Evolutionary conservation across 768 basidiomycete genomes (phyloP).

Genomic region (Leccinum barrowsii): DNA sequence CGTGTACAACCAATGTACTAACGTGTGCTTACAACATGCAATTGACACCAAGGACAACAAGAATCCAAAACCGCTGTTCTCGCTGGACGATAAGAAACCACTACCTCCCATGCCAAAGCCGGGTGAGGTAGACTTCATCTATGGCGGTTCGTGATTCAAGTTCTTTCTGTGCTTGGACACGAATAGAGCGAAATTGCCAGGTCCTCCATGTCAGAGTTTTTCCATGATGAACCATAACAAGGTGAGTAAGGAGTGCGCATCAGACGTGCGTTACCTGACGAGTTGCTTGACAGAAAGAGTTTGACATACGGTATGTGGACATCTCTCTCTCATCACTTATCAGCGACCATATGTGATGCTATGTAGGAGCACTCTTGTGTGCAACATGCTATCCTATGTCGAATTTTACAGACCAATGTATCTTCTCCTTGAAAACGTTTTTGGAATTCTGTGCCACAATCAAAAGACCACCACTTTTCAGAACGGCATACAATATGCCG

Average conservation of each 20-base stretch:
- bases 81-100: slow-evolving; percentile 38
- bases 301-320: slow-evolving; percentile 52
- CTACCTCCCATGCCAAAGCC: slow-evolving; percentile 50
- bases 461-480: slow-evolving; percentile 39
- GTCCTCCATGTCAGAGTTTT: slow-evolving; percentile 77
- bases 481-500: slow-evolving; percentile 46
- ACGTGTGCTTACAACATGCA: slow-evolving; percentile 55
- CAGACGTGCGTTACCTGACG: slow-evolving; percentile 1
- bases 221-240: slow-evolving; percentile 60
- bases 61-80: slow-evolving; percentile 36
- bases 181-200: slow-evolving; percentile 31
- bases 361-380: slow-evolving; percentile 55
- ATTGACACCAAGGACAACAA: slow-evolving; percentile 45
- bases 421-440: slow-evolving; percentile 73
- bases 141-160: slow-evolving; percentile 50
- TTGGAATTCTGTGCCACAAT: slow-evolving; percentile 51
- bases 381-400: slow-evolving; percentile 68
- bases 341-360: neutral
- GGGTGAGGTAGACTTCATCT: slow-evolving; percentile 67
- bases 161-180: neutral
- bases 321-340: neutral
- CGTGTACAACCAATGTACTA: slow-evolving; percentile 67
- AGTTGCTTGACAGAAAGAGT: slow-evolving; percentile 39
- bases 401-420: slow-evolving; percentile 62
- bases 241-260: slow-evolving; percentile 30